Evolutionary conservation across 805 yeast genomes (phyloP), one percentile per base, ranked within the genome.

Genomic region (Kazachstania taianensis): DNA sequence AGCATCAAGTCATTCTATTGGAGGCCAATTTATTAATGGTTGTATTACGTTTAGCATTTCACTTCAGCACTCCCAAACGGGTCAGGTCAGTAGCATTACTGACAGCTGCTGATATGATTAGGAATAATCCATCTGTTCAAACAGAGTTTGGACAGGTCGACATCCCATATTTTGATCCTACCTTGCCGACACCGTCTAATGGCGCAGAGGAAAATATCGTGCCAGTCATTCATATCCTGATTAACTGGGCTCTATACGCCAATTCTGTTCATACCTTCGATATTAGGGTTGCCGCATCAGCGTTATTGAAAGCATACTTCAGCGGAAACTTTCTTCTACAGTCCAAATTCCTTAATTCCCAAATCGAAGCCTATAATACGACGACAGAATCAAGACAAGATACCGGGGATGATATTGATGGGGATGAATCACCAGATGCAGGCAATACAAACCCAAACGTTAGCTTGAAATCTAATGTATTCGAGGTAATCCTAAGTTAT

Each of bases 141-240:
- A 61, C 63, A 10, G 74, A 74, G 39, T 80, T 89, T 47, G 68
- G 85, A 1, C 76, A 75, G 37, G 77, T 89, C 10, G 97, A 92
- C 56, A 96, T 92, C 6, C 98, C 98, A 0, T 84, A 79, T 52
- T 66, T 87, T 37, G 96, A 85, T 50, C 85, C 95, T 8, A 65
- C 78, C 5, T 49, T 73, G 36, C 42, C 42, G 22, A 43, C 48
- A 9, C 26, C 33, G 2, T 23, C 29, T 13, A 38, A 37, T 7
- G 17, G 26, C 12, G 38, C 35, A 5, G 28, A 33, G 47, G 34
- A 63, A 53, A 4, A 49, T 44, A 19, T 71, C 1, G 59, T 84
- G 2, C 89, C 96, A 0, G 94, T 83, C 0, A 66, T 80, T 0
- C 66, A 70, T 20, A 85, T 94, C 0, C 63, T 92, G 33, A 50